Conservation (phyloP, 1,284 basidiomycete genomes). For the Boletus sp. region DNA sequence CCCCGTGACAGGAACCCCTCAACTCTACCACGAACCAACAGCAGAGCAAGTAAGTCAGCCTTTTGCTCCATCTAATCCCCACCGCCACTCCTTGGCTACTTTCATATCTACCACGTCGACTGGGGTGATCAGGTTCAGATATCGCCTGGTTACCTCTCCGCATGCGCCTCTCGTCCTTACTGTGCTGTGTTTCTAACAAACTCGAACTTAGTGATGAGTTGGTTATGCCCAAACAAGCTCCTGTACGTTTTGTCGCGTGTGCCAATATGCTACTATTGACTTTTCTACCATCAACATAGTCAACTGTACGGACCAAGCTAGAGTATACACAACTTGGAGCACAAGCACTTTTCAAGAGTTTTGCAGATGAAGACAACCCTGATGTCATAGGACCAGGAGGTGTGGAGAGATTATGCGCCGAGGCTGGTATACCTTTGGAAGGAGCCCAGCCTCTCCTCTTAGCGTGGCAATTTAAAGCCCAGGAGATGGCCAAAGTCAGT, state of each 20-base stretch:
- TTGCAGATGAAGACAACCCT: conserved; percentile 57
- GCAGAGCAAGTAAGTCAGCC: conserved; percentile 31
- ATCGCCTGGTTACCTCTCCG: conserved; percentile 19
- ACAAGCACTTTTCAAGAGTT: conserved; percentile 54
- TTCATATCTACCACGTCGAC: conserved; percentile 12
- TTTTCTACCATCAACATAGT: conserved; percentile 1
- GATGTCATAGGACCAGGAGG: conserved; percentile 63
- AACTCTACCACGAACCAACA: conserved; percentile 21
- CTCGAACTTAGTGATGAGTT: conserved; percentile 45
- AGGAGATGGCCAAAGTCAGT: conserved; percentile 66
- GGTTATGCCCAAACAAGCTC: conserved; percentile 24
- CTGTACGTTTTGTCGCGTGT: conserved; percentile 16
- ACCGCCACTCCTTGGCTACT: conserved; percentile 9
- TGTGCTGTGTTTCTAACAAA: conserved; percentile 52
- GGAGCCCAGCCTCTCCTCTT: conserved; percentile 65
- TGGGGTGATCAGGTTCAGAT: conserved; percentile 20
- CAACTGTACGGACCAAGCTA: conserved; percentile 30
- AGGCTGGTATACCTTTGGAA: conserved; percentile 63
- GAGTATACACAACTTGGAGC: conserved; percentile 51
- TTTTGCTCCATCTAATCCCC: conserved; percentile 21
- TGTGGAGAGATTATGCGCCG: conserved; percentile 60
- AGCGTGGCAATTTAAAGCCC: conserved; percentile 65
- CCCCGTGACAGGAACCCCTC: conserved; percentile 27
- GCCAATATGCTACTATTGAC: neutral
- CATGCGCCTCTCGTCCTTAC: conserved; percentile 50